These are phyloP conservation scores for Lactarius pseudohatsudake DNA, from an alignment of 768 basidiomycete genomes.

Conservation along the genomic window DNA sequence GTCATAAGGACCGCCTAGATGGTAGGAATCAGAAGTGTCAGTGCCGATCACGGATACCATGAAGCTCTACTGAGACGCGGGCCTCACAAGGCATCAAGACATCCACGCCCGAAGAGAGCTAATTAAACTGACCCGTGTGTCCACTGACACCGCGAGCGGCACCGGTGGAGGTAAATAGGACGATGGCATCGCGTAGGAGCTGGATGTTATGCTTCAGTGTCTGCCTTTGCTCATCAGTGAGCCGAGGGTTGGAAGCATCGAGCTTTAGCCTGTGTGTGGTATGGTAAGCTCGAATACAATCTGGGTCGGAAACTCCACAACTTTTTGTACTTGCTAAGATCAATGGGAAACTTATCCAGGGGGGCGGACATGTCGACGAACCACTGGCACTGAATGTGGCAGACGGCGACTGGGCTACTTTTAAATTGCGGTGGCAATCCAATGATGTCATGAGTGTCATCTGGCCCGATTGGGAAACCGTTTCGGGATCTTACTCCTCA, in stretches of 20 bases:
- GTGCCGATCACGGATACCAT: background rate
- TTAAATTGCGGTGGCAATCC: background rate
- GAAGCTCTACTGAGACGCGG: background rate
- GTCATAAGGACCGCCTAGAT: conserved; percentile 46
- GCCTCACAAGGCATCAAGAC: background rate
- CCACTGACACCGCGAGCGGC: conserved; percentile 85
- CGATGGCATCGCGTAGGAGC: conserved; percentile 80
- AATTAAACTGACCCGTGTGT: conserved; percentile 59
- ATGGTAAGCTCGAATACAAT: background rate
- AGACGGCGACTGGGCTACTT: too few relatives aligned
- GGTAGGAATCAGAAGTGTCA: background rate
- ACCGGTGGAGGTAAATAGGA: conserved; percentile 83
- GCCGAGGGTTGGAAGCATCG: conserved; percentile 63
- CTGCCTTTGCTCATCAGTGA: conserved; percentile 61
- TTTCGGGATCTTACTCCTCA: too few relatives aligned
- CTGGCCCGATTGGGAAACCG: background rate
- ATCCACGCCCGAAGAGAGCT: background rate
- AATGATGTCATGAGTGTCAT: conserved; percentile 7
- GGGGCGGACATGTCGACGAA: conserved; percentile 22
- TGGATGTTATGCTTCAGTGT: conserved; percentile 69
- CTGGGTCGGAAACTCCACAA: background rate
- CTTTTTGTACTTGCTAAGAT: conserved; percentile 27
- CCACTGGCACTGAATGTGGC: background rate
- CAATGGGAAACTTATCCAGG: conserved; percentile 26
- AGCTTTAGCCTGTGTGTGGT: conserved; percentile 55